Conservation (phyloP, 257 asterid genomes). For the Plantago major region DNA sequence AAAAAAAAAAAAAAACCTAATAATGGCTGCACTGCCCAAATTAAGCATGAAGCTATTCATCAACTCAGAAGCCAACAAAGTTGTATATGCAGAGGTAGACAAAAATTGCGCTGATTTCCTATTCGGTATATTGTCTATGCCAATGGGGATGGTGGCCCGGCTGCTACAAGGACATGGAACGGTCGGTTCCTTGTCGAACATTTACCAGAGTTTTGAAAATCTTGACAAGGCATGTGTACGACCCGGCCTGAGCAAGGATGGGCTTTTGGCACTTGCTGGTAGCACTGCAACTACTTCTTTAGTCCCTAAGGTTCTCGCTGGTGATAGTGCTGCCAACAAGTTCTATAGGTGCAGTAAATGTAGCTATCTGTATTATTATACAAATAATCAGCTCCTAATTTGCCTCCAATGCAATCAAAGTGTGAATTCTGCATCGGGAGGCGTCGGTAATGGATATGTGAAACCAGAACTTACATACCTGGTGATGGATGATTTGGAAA, state of each 20-base stretch:
- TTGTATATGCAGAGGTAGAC: conserved; percentile 35
- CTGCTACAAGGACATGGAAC: conserved; percentile 18
- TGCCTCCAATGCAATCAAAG: neutral
- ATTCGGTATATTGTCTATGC: conserved; percentile 24
- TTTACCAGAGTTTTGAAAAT: conserved; percentile 25
- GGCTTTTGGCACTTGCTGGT: conserved; percentile 15
- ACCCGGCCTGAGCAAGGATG: conserved; percentile 16
- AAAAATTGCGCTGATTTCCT: conserved; percentile 36
- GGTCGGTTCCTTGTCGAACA: conserved; percentile 21
- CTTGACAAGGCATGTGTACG: conserved; percentile 24
- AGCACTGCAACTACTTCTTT: too few species aligned
- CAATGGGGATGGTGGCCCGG: conserved; percentile 14
- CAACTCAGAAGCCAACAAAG: conserved; percentile 17
- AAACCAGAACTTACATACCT: conserved; percentile 24
- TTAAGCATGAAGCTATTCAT: conserved; percentile 36
- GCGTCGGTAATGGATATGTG: conserved; percentile 26
- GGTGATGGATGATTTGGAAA: conserved; percentile 32
- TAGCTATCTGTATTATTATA: too few species aligned
- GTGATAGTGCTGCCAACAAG: neutral
- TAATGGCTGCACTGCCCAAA: conserved; percentile 12
- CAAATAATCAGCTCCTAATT: too few species aligned
- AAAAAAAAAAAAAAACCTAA: too few species aligned
- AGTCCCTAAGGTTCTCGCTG: too few species aligned
- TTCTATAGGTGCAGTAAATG: too few species aligned
- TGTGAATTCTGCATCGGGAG: too few species aligned